Conservation (phyloP, 1,139 yeast species). For the Blastobotrys arbuscula region DNA sequence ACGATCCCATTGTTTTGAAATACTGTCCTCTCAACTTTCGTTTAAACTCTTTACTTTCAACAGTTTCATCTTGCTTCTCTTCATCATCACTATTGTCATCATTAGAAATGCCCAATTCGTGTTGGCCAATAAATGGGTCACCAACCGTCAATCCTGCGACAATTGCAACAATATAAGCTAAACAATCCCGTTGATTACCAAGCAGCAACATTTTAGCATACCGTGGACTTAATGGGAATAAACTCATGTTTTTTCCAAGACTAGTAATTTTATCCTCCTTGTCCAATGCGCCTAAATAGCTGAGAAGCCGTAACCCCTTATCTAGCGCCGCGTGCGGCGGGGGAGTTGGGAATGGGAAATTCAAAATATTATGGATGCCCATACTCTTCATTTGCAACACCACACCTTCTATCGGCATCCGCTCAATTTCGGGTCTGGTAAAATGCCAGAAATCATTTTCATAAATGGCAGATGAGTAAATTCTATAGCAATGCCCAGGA, state of each 20-base stretch:
- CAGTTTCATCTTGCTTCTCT: slow-evolving; percentile 28
- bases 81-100: slow-evolving; percentile 27
- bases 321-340: slow-evolving; percentile 61
- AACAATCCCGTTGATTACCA: slow-evolving; percentile 81
- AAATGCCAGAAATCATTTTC: slow-evolving; percentile 82
- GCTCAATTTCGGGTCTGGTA: slow-evolving; percentile 78
- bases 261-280: slow-evolving; percentile 53
- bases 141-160: slow-evolving; percentile 94
- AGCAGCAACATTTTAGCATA: slow-evolving; percentile 84
- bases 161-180: slow-evolving; percentile 81
- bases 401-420: slow-evolving; percentile 96
- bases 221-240: slow-evolving; percentile 90
- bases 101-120: slow-evolving; percentile 54
- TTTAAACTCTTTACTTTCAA: slow-evolving; percentile 39
- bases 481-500: slow-evolving; percentile 94
- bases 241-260: slow-evolving; percentile 78
- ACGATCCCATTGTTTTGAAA: slow-evolving; percentile 51
- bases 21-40: slow-evolving; percentile 46
- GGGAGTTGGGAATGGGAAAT: slow-evolving; percentile 96
- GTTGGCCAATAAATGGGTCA: slow-evolving; percentile 75
- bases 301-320: slow-evolving; percentile 63
- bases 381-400: slow-evolving; percentile 92
- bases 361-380: slow-evolving; percentile 87
- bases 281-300: slow-evolving; percentile 75
- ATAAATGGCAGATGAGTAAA: slow-evolving; percentile 91